Evolutionary conservation across 176 grass and related monocot species (phyloP).

Genomic region (Tuctoria greenei): DNA sequence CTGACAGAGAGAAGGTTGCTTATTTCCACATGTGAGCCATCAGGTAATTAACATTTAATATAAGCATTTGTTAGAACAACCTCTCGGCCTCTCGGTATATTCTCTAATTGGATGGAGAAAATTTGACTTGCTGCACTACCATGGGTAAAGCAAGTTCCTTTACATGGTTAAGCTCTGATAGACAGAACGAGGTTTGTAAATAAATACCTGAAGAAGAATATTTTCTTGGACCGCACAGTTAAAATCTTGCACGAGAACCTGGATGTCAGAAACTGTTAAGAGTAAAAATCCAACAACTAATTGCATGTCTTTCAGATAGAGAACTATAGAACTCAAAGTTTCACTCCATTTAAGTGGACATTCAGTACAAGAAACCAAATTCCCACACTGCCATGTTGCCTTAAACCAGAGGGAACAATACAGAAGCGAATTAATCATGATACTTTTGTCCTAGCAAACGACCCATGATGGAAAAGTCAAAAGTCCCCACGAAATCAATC

Average conservation of each 20-base stretch:
- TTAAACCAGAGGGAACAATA: not conserved
- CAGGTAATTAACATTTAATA: not conserved
- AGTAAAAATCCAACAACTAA: not conserved
- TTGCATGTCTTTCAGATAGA: not conserved
- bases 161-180: constrained; percentile 6
- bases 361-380: constrained; percentile 5
- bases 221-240: constrained; percentile 92
- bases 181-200: not conserved
- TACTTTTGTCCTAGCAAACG: constrained; percentile 27
- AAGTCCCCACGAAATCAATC: constrained; percentile 18
- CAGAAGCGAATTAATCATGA: not conserved
- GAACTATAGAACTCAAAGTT: not conserved
- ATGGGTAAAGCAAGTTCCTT: not conserved
- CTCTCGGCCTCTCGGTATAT: not conserved
- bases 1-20: not conserved
- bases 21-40: not conserved
- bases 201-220: constrained; percentile 90
- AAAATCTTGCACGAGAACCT: constrained; percentile 96
- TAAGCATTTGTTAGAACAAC: not conserved
- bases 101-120: constrained; percentile 23
- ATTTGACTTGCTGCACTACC: not conserved
- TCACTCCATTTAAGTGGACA: constrained; percentile 17
- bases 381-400: not conserved
- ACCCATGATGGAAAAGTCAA: constrained; percentile 13
- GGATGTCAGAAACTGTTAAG: constrained; percentile 19